Conservation (phyloP, 2,329 filamentous ascomycete species). For the Diaporthe citrichinensis region DNA sequence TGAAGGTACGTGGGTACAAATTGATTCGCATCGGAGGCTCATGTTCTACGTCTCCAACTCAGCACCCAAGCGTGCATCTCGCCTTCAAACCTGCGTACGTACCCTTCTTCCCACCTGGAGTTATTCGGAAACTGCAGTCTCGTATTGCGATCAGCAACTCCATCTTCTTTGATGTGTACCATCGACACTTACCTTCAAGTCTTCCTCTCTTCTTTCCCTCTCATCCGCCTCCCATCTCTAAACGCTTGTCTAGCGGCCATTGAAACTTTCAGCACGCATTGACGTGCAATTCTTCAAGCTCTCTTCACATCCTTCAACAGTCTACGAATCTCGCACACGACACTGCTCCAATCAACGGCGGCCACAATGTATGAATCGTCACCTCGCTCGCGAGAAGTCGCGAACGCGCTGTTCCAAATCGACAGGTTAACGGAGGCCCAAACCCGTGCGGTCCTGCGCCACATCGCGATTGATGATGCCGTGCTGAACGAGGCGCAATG, state of each 20-base stretch:
- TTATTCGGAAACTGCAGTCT: background rate
- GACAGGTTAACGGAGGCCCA: background rate
- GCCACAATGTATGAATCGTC: background rate
- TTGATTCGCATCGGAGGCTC: background rate
- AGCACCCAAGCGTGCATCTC: background rate
- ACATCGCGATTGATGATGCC: constrained; percentile 13
- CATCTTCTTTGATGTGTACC: no score
- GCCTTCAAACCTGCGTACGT: background rate
- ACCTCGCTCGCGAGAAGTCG: background rate
- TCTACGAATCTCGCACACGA: rapidly evolving
- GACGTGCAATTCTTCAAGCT: background rate
- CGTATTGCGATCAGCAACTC: background rate
- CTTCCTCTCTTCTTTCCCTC: background rate
- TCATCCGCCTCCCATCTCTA: background rate
- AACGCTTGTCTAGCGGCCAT: background rate
- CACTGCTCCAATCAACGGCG: background rate
- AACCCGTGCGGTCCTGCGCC: background rate
- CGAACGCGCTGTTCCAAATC: background rate
- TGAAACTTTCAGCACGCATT: background rate
- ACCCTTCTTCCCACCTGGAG: rapidly evolving
- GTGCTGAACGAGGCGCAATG: constrained; percentile 6
- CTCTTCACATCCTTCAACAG: background rate
- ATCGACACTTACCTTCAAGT: background rate
- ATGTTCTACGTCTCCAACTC: background rate
- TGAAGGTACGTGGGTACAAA: background rate